These are phyloP conservation scores for Nicotiana obtusifolia DNA, from an alignment of 257 asterid genomes.

Conservation along the genomic window DNA sequence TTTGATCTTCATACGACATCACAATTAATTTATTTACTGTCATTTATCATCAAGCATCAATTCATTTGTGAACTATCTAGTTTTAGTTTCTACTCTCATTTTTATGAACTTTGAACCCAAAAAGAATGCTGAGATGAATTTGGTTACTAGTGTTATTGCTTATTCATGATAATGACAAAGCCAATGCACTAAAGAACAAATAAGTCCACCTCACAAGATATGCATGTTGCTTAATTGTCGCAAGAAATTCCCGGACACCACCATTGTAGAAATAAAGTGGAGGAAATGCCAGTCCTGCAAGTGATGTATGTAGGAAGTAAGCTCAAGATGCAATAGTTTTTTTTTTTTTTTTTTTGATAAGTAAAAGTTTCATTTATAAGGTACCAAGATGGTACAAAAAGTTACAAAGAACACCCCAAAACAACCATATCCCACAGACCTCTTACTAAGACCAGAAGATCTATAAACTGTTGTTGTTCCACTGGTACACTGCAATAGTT, in stretches of 20 bases:
- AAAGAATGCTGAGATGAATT: not conserved
- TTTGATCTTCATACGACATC: not conserved
- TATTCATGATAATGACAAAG: not conserved
- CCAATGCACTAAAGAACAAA: not conserved
- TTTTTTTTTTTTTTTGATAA: no score
- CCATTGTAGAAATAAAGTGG: conserved; percentile 97
- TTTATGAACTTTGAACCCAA: not conserved
- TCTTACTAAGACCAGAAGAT: no score
- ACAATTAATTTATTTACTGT: not conserved
- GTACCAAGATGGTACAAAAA: no score
- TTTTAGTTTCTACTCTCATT: not conserved
- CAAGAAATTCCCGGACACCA: conserved; percentile 90
- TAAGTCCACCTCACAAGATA: conserved; percentile 70
- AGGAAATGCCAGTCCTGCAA: conserved; percentile 88
- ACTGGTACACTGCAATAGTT: not conserved
- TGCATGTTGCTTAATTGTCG: conserved; percentile 77
- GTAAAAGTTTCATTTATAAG: no score
- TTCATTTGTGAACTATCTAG: not conserved
- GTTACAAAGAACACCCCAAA: no score
- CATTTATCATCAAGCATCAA: not conserved
- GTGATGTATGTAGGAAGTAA: not conserved
- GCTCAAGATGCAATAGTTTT: not conserved
- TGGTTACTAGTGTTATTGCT: not conserved
- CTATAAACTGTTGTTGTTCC: no score
- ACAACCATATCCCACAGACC: no score